Conservation (phyloP, 371 early-diverging fungal genomes). For the Mucor sp. region DNA sequence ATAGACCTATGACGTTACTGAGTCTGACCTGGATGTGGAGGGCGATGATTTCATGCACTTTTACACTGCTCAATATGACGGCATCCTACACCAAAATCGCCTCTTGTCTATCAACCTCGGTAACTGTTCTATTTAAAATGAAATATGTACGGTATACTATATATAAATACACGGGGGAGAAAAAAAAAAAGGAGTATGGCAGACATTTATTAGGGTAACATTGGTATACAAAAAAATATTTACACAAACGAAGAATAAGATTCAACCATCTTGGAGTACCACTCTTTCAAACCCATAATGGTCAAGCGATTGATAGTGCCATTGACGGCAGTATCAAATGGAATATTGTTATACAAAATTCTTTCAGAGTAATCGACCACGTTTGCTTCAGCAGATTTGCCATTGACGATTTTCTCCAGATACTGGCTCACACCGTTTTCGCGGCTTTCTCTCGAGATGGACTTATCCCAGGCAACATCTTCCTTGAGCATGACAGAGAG, state of each 20-base stretch:
- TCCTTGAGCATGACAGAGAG: constrained; percentile 21
- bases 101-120: background rate
- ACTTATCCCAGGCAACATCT: constrained; percentile 27
- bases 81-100: background rate
- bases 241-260: background rate
- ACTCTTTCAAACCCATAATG: constrained; percentile 18
- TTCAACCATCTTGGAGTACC: background rate
- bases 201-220: background rate
- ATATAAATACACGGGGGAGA: background rate
- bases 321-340: constrained; percentile 17
- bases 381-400: background rate
- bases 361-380: background rate
- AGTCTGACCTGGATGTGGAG: background rate
- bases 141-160: background rate
- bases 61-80: background rate
- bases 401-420: background rate
- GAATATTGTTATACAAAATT: background rate
- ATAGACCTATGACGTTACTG: background rate
- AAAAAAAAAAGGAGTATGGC: background rate
- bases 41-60: background rate
- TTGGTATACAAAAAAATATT: background rate
- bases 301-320: constrained; percentile 6
- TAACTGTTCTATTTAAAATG: background rate
- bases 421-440: background rate
- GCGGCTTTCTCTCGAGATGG: background rate